phyloP scores from a whole-genome alignment of 805 yeast species.

The Candida gorgasii region DNA sequence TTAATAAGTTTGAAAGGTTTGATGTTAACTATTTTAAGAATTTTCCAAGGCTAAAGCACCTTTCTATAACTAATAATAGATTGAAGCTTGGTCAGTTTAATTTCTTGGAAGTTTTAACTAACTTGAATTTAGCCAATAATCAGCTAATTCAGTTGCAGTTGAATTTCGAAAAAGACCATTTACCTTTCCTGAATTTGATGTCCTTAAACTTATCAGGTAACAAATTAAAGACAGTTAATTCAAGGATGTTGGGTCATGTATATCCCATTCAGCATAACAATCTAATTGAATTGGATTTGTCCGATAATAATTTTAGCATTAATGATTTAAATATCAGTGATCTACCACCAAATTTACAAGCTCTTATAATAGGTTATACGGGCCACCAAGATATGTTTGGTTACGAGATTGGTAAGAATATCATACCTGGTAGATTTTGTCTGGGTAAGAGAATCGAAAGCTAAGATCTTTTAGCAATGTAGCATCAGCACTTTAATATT shows the following conservation, averaged over 20 bases:
- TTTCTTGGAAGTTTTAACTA: conserved; percentile 9
- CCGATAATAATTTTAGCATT: conserved; percentile 15
- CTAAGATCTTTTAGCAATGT: background rate
- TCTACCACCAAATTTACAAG: conserved; percentile 12
- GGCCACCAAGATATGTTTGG: conserved; percentile 22
- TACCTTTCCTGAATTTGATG: conserved; percentile 12
- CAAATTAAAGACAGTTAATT: conserved; percentile 10
- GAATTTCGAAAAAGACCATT: conserved; percentile 10
- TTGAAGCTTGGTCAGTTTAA: conserved; percentile 11
- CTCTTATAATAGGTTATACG: conserved; percentile 17
- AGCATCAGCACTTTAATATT: background rate
- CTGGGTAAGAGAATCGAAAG: conserved; percentile 15
- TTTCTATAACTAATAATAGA: conserved; percentile 18
- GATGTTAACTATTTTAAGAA: conserved; percentile 9
- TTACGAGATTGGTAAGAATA: conserved; percentile 21
- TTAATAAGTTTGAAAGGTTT: conserved; percentile 13
- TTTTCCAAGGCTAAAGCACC: conserved; percentile 8
- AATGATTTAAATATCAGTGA: background rate
- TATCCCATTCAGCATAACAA: conserved; percentile 10
- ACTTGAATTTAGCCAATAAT: conserved; percentile 19
- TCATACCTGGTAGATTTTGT: conserved; percentile 15
- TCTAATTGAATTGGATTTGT: conserved; percentile 19
- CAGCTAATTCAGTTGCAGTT: conserved; percentile 8
- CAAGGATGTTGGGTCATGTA: conserved; percentile 15
- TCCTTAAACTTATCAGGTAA: conserved; percentile 18